Evolutionary conservation across 768 basidiomycete genomes (phyloP).

Genomic region (Lyophyllum semitale): DNA sequence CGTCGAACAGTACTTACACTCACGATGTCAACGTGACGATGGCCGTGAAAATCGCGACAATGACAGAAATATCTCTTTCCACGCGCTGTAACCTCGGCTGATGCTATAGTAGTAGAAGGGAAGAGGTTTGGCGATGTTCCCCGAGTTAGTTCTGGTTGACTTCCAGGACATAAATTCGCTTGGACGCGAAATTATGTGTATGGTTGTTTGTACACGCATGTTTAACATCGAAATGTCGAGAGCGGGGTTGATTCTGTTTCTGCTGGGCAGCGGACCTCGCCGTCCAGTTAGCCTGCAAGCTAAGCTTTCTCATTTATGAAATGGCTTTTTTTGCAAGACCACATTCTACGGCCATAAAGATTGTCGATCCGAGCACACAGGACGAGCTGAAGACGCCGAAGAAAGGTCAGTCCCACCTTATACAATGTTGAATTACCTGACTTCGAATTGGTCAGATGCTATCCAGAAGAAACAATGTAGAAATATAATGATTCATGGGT

Average conservation of each 20-base stretch:
- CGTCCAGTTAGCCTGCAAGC: slow-evolving; percentile 14
- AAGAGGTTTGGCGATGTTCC: too few species aligned
- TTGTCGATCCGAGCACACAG: slow-evolving; percentile 60
- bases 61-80: neutral
- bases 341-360: slow-evolving; percentile 67
- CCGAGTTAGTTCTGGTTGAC: too few species aligned
- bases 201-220: slow-evolving; percentile 9
- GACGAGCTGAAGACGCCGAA: slow-evolving; percentile 46
- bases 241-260: slow-evolving; percentile 11
- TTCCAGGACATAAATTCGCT: too few species aligned
- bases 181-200: slow-evolving; percentile 9
- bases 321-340: slow-evolving; percentile 78
- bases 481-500: slow-evolving; percentile 93
- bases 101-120: neutral
- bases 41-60: neutral
- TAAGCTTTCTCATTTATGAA: slow-evolving; percentile 2
- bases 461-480: slow-evolving; percentile 70
- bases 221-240: slow-evolving; percentile 5
- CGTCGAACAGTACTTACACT: neutral
- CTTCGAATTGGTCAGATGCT: slow-evolving; percentile 46
- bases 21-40: neutral
- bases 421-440: neutral
- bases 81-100: too few species aligned
- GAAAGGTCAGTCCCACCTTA: slow-evolving; percentile 53
- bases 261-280: slow-evolving; percentile 20